phyloP scores from a whole-genome alignment of 768 basidiomycete species.

The Dendrothele bispora region DNA sequence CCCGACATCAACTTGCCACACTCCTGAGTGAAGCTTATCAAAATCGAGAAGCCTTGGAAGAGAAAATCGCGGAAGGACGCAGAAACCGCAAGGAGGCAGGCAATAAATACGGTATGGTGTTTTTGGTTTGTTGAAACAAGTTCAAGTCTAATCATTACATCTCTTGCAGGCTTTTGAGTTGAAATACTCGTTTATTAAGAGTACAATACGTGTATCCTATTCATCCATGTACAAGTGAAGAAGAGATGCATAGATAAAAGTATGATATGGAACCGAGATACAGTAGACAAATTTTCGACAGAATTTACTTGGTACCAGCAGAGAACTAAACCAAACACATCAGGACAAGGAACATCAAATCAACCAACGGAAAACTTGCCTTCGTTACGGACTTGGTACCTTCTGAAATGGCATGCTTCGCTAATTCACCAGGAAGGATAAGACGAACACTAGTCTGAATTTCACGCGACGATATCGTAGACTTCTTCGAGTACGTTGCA shows the following conservation, averaged over 20 bases:
- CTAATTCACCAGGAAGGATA: slow-evolving; percentile 95
- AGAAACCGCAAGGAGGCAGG: slow-evolving; percentile 88
- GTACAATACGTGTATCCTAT: background rate
- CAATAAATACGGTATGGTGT: slow-evolving; percentile 79
- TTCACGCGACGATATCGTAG: slow-evolving; percentile 97
- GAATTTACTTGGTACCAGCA: slow-evolving; percentile 51
- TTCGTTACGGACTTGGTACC: slow-evolving; percentile 63
- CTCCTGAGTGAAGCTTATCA: slow-evolving; percentile 80
- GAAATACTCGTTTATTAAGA: no score
- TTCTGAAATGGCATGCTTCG: slow-evolving; percentile 98
- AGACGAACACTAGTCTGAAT: slow-evolving; percentile 96
- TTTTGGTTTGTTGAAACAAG: background rate
- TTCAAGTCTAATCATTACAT: background rate
- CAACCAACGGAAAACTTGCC: slow-evolving; percentile 40
- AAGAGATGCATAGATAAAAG: background rate
- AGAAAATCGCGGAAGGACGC: slow-evolving; percentile 79
- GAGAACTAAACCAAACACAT: slow-evolving; percentile 46
- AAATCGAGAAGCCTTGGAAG: slow-evolving; percentile 82
- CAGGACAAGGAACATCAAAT: background rate
- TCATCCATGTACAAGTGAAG: background rate
- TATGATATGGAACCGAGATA: no score
- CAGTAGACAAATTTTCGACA: no score
- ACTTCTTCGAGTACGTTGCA: slow-evolving; percentile 97
- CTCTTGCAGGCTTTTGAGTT: slow-evolving; percentile 34
- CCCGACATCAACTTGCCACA: slow-evolving; percentile 78